Base-by-base conservation (phyloP, 1,284 basidiomycete genomes). In the Ganoderma sp. region DNA sequence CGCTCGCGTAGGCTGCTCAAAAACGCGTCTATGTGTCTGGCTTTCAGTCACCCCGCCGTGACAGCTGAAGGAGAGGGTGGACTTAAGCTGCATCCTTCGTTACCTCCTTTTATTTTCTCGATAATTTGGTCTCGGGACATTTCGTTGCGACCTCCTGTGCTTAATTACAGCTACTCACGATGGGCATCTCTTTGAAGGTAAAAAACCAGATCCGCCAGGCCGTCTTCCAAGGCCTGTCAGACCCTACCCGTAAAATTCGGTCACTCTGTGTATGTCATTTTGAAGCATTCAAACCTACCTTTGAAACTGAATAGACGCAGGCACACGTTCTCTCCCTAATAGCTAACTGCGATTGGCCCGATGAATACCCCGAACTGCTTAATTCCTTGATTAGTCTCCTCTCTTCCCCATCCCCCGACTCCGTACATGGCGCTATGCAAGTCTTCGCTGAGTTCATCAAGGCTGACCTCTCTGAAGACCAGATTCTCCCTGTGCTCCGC, bases 391-490 rank as follows among this genome's bases (percentile, higher is more conserved):
- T 97, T 70, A 78, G 78, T 43, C 86, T 97, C 19, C 85, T 98
- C 28, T 90, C 92, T 3, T 89, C 91, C 2, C 86, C 84, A 65
- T 89, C 89, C 5, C 81, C 92, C 0, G 85, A 89, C 66, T 86
- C 92, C 14, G 92, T 97, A 12, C 95, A 98, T 79, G 96, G 96
- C 32, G 91, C 95, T n/a, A 95, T 98, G 93, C 90, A 96, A 77
- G 93, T 98, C 15, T 89, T 98, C 75, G 90, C 90, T 12, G 96
- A 98, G 77, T 96, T 98, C 78, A 93, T 97, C 75, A 92, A 93
- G 78, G 89, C 92, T 12, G 96, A 97, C 77, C 81, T 98, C 66
- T 92, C 92, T 6, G 96, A 98, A 78, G 95, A 97, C 76, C 96
- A 98, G 81, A 90, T 97, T 43, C 81, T 97, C 3, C 95, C 95